Evolutionary conservation across 2,329 filamentous ascomycete genomes (phyloP), one percentile per base, ranked within the genome.

Genomic region (Colletotrichum sp.): DNA sequence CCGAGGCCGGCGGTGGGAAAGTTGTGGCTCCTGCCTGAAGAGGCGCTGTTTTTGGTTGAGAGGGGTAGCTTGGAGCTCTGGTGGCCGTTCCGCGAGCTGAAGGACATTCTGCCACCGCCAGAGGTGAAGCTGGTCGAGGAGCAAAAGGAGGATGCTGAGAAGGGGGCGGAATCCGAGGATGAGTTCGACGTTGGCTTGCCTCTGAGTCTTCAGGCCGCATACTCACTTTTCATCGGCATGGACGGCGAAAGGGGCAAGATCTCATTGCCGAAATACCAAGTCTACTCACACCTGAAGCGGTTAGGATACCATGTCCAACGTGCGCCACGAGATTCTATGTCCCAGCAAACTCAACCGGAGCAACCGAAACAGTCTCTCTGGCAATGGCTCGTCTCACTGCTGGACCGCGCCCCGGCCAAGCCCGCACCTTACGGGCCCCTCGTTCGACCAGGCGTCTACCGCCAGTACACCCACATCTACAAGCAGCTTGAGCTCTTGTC

Each of bases 181-280:
- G 91, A 92, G 44, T 89, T 90, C 74, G 90, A 92, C 8, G 86
- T 89, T 6, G 94, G 94, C 1, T 84, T 97, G n/a, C 96, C 96
- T 0, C 93, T 99, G 88, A 98, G 95, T 84, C 86, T 99, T 52
- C 95, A 99, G 84, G 96, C 95, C 8, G 96, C 96, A 1, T 99
- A 99, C 87, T 92, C 96, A 7, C 90, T 95, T 27, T 92, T 98
- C 69, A 90, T 98, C 78, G 95, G 95, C 2, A 87, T 91, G 29
- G 93, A 95, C 64, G 90, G 87, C 7, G 90, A 92, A 77, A 84
- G 85, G 57, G 91, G 92, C 44, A 92, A 91, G 83, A 86, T 92
- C 34, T 88, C 89, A 12, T 87, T 98, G 76, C 95, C 98, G 79
- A 92, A 95, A 81, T 99, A 95, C 80, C 95, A 94, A 66, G 96